A percentile compares a stretch with the other conserved stretches of the same genome.
phyloP scores from a whole-genome alignment of 495 filamentous ascomycete species.

The Neurospora cerealis region DNA sequence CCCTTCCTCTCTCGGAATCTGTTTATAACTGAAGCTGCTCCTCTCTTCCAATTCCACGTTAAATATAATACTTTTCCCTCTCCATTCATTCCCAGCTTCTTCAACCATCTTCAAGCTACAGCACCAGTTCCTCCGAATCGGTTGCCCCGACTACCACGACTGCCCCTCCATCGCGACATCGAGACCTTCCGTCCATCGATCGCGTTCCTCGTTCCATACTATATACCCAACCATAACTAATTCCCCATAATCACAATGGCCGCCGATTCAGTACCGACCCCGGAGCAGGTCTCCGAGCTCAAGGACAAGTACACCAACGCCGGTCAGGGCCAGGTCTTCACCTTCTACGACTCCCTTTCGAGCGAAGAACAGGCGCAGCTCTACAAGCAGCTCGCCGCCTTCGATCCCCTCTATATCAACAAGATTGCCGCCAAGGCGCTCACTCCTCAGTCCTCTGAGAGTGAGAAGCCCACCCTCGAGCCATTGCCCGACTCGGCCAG shows the following conservation, averaged over 20 bases:
- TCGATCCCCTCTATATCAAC: slow-evolving; percentile 78
- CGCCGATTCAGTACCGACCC: slow-evolving; percentile 36
- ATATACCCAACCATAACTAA: background rate
- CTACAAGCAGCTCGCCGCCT: slow-evolving; percentile 67
- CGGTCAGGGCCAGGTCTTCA: slow-evolving; percentile 81
- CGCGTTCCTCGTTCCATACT: background rate
- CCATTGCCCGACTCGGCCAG: slow-evolving; percentile 82
- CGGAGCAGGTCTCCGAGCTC: slow-evolving; percentile 63
- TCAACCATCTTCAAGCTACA: background rate
- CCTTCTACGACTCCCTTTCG: slow-evolving; percentile 75
- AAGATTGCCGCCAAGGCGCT: slow-evolving; percentile 71
- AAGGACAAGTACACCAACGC: slow-evolving; percentile 68
- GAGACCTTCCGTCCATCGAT: background rate
- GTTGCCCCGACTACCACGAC: background rate
- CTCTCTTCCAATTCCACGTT: background rate
- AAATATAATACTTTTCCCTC: background rate
- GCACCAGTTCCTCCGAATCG: background rate
- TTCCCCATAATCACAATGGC: background rate
- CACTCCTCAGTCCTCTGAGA: slow-evolving; percentile 49
- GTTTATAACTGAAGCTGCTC: background rate
- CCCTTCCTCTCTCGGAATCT: background rate
- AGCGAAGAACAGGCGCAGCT: slow-evolving; percentile 64
- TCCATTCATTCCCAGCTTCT: background rate
- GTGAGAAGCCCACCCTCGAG: slow-evolving; percentile 55
- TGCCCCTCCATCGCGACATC: background rate